These are phyloP conservation scores for Boletellus deceptivus DNA, from an alignment of 1,284 basidiomycete species.

Conservation along the genomic window DNA sequence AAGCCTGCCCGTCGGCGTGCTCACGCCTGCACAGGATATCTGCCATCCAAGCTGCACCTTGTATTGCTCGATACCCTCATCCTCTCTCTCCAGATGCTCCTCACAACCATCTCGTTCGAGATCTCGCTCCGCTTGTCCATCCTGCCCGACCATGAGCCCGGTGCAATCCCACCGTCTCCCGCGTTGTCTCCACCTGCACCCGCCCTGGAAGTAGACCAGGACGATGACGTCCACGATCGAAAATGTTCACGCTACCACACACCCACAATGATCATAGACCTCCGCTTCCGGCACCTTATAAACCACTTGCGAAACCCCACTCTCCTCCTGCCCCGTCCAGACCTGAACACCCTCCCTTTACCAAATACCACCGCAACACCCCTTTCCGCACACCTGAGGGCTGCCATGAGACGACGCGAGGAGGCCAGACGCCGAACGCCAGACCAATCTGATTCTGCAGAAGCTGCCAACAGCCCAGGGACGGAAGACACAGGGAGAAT, in stretches of 20 bases:
- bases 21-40: constrained; percentile 44
- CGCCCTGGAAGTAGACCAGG: constrained; percentile 26
- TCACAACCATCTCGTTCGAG: constrained; percentile 67
- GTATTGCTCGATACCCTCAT: constrained; percentile 65
- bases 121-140: constrained; percentile 39
- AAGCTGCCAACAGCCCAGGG: constrained; percentile 18
- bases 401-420: constrained; percentile 48
- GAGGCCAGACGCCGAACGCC: constrained; percentile 36
- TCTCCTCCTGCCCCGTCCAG: constrained; percentile 36
- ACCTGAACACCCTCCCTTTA: constrained; percentile 48
- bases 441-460: constrained; percentile 31
- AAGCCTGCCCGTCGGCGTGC: constrained; percentile 1
- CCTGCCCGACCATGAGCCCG: constrained; percentile 28
- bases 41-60: constrained; percentile 60
- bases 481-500: constrained; percentile 26
- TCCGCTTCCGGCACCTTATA: constrained; percentile 52
- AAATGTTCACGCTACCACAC: constrained; percentile 23
- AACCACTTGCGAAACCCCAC: constrained; percentile 54
- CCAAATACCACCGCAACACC: constrained; percentile 60
- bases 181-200: constrained; percentile 20
- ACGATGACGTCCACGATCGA: constrained; percentile 18
- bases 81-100: constrained; percentile 58
- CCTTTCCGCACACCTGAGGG: constrained; percentile 48
- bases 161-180: constrained; percentile 26
- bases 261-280: constrained; percentile 56